Percentiles rank a stretch among this genome's conserved stretches.
Conservation (phyloP, 2,329 filamentous ascomycete genomes). For the Ascochyta lentis region DNA sequence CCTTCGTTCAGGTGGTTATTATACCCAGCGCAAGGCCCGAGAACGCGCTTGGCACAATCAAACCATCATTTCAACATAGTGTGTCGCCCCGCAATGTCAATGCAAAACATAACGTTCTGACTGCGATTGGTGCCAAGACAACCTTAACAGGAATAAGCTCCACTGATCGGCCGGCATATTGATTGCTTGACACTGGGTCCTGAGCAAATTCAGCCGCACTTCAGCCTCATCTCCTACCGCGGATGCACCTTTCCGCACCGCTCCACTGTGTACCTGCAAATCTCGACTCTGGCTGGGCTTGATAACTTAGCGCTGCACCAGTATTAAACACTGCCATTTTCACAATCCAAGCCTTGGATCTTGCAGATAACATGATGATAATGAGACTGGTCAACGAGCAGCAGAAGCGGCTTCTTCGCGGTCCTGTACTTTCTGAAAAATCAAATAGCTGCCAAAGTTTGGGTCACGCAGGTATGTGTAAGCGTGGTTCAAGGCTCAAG, state of each 20-base stretch:
- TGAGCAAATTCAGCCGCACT: constrained; percentile 2
- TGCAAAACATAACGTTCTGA: background rate
- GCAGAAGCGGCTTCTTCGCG: background rate
- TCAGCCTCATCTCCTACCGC: background rate
- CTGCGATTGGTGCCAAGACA: background rate
- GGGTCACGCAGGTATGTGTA: background rate
- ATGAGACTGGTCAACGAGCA: background rate
- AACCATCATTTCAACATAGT: background rate
- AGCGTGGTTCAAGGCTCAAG: background rate
- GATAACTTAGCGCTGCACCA: no score
- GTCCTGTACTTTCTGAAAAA: background rate
- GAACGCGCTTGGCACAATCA: background rate
- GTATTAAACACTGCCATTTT: no score
- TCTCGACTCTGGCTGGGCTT: no score
- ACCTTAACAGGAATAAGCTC: constrained; percentile 2
- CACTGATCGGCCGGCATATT: background rate
- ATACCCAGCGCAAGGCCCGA: no score
- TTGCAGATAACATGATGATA: background rate
- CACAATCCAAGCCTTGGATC: background rate
- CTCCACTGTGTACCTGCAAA: no score
- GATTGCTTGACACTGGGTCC: background rate
- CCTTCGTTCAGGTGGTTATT: no score
- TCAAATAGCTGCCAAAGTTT: background rate
- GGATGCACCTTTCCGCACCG: background rate
- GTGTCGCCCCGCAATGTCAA: constrained; percentile 1